phyloP scores from a whole-genome alignment of 495 filamentous ascomycete species.

The Trichocladium uniseriatum region DNA sequence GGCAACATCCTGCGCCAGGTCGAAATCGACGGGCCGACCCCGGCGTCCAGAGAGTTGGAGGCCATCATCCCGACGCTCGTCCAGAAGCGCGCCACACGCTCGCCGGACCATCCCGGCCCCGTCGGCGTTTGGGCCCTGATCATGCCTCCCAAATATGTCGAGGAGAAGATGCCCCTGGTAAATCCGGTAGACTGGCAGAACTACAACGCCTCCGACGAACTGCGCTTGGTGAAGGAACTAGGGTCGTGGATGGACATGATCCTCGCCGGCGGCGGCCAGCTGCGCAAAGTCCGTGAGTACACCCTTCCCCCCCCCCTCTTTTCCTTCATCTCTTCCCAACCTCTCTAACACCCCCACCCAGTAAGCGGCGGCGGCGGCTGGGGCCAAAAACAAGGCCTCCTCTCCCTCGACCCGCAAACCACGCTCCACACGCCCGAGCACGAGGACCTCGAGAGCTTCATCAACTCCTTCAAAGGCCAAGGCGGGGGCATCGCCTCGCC shows the following conservation, averaged over 20 bases:
- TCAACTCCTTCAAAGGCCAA: constrained; percentile 20
- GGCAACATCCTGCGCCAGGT: constrained; percentile 76
- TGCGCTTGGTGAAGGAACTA: background rate
- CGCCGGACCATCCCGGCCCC: too few relatives aligned
- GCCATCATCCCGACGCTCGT: constrained; percentile 52
- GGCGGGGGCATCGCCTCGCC: constrained; percentile 31
- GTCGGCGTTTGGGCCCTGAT: constrained; percentile 74
- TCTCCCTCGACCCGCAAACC: constrained; percentile 70
- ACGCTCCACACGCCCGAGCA: constrained; percentile 25
- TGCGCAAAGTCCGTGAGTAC: constrained; percentile 52
- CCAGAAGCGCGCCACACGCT: constrained; percentile 25
- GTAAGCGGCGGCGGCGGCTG: constrained; percentile 87
- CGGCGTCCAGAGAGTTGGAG: constrained; percentile 73
- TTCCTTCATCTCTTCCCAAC: background rate
- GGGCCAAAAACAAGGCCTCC: constrained; percentile 74
- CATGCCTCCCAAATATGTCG: constrained; percentile 29
- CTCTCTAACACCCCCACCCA: constrained; percentile 22
- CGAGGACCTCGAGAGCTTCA: constrained; percentile 25
- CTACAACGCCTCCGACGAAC: constrained; percentile 6
- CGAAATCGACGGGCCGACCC: constrained; percentile 43
- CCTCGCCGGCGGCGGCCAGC: constrained; percentile 41
- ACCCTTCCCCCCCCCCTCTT: background rate
- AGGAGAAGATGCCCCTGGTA: background rate
- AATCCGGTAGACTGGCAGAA: background rate
- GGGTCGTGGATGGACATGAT: constrained; percentile 16